These are phyloP conservation scores for Crithidia fasciculata DNA, from an alignment of 208 protist genomes.

Conservation along the genomic window DNA sequence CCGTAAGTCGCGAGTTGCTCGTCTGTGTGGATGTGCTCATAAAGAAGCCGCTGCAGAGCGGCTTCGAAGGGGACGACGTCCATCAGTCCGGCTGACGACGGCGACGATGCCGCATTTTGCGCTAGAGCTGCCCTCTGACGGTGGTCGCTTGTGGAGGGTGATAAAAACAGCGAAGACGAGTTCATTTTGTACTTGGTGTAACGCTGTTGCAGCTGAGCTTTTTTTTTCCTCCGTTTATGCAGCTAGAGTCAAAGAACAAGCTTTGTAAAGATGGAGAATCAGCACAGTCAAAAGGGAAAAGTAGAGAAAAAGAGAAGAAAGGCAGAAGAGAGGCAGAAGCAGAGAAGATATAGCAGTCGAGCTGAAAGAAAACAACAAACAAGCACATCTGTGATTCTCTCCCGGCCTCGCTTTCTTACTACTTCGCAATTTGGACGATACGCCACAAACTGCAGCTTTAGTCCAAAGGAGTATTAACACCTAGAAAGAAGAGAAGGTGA, in stretches of 20 bases:
- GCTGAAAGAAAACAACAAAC: too few relatives aligned
- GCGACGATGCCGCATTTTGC: constrained; percentile 9
- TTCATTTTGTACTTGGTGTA: background rate
- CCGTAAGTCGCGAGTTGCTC: constrained; percentile 77
- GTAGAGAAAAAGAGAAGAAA: constrained; percentile 6
- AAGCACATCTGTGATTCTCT: too few relatives aligned
- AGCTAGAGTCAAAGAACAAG: background rate
- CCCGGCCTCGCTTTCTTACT: too few relatives aligned
- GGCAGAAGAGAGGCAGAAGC: constrained; percentile 4
- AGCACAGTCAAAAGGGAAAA: constrained; percentile 3
- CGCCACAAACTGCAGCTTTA: too few relatives aligned
- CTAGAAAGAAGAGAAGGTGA: too few relatives aligned
- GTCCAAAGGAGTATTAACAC: too few relatives aligned
- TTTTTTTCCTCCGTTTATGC: background rate
- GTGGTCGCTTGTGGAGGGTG: background rate
- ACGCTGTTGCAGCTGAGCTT: background rate
- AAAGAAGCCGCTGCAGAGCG: constrained; percentile 63
- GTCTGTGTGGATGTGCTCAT: constrained; percentile 50
- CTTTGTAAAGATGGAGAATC: background rate
- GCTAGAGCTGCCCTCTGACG: background rate
- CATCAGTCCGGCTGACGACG: constrained; percentile 3
- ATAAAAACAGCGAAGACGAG: constrained; percentile 8
- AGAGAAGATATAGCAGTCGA: background rate
- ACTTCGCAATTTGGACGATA: too few relatives aligned
- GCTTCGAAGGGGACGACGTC: constrained; percentile 66